Evolutionary conservation across 371 early-diverging fungal genomes (phyloP).

Genomic region (Mucor plumbeus): DNA sequence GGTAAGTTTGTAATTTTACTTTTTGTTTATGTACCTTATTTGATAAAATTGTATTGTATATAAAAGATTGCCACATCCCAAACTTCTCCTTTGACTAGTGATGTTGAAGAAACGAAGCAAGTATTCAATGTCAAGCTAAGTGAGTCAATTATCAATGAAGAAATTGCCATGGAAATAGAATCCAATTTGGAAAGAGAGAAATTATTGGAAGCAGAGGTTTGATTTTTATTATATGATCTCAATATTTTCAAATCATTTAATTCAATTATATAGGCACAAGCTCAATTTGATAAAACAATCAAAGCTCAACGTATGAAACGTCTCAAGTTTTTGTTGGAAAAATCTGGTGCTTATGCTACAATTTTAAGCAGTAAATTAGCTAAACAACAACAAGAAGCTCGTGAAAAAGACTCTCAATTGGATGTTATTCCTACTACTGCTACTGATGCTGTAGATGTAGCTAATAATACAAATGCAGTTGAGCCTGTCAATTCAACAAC

Average conservation of each 20-base stretch:
- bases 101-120: constrained; percentile 30
- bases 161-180: constrained; percentile 48
- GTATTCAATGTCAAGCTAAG: constrained; percentile 30
- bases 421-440: constrained; percentile 33
- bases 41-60: not conserved
- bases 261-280: constrained; percentile 49
- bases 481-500: not conserved
- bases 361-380: constrained; percentile 82
- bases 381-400: constrained; percentile 74
- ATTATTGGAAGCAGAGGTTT: constrained; percentile 56
- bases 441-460: constrained; percentile 1
- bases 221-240: not conserved
- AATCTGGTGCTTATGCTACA: constrained; percentile 82
- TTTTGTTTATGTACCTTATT: not conserved
- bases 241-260: not conserved
- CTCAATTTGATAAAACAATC: constrained; percentile 61
- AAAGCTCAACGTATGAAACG: constrained; percentile 77
- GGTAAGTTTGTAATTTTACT: not conserved
- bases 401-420: constrained; percentile 54
- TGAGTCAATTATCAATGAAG: constrained; percentile 56
- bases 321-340: constrained; percentile 80
- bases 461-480: not conserved
- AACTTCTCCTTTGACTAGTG: constrained; percentile 26
- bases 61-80: constrained; percentile 15
- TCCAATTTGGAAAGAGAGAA: constrained; percentile 53